A percentile compares a stretch with the other conserved stretches of the same genome.
Conservation (phyloP, 129 eudicot species). For the Solidago caesia region DNA sequence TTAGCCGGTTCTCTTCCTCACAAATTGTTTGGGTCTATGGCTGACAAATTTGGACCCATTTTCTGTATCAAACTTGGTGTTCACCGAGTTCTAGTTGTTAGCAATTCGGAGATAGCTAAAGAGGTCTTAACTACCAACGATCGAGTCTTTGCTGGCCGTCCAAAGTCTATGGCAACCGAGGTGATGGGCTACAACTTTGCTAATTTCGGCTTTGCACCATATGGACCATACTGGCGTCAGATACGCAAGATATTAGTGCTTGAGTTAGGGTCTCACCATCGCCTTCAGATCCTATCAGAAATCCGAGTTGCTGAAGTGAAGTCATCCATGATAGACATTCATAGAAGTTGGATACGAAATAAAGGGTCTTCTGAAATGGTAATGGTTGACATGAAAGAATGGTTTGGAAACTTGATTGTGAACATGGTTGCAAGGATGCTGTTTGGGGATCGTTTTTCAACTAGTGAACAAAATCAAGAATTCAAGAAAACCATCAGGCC, state of each 20-base stretch:
- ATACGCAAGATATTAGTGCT: conserved; percentile 16
- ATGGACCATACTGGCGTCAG: conserved; percentile 31
- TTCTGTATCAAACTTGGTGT: conserved; percentile 33
- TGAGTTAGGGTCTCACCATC: conserved; percentile 17
- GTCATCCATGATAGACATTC: not conserved
- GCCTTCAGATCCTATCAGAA: conserved; percentile 9
- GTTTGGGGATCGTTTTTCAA: conserved; percentile 5
- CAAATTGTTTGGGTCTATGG: conserved; percentile 27
- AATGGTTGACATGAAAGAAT: conserved; percentile 25
- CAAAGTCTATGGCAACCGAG: conserved; percentile 23
- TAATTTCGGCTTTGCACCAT: conserved; percentile 4
- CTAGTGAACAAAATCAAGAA: not conserved
- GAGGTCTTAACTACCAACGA: conserved; percentile 32
- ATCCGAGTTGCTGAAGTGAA: conserved; percentile 26
- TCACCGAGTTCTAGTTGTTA: conserved; percentile 15
- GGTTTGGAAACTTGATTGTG: conserved; percentile 18
- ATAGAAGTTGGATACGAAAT: conserved; percentile 6
- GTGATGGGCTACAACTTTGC: conserved; percentile 29
- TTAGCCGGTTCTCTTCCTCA: conserved; percentile 28
- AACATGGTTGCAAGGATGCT: not conserved
- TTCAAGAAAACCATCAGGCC: conserved; percentile 1
- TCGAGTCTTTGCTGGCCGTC: conserved; percentile 24
- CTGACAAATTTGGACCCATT: conserved; percentile 38
- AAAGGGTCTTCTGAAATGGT: conserved; percentile 8
- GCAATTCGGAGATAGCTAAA: conserved; percentile 26